These are phyloP conservation scores for Phytophthora uliginosa DNA, from an alignment of 352 stramenopile species.

Conservation along the genomic window DNA sequence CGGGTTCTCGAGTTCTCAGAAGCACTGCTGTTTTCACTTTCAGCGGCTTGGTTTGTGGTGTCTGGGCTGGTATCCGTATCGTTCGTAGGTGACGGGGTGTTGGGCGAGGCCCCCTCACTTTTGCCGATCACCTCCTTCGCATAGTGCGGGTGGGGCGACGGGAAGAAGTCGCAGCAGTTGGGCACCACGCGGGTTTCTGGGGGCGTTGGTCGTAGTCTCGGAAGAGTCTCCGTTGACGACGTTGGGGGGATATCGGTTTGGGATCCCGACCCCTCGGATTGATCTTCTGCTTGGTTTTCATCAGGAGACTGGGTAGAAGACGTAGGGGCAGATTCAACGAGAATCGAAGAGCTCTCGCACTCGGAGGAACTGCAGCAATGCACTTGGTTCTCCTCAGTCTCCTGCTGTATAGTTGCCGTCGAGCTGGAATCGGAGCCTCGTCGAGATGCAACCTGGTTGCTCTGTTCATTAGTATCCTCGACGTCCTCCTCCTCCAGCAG, in stretches of 20 bases:
- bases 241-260: conserved; percentile 13
- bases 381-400: conserved; percentile 17
- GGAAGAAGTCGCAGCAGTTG: conserved; percentile 50
- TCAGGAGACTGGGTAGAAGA: conserved; percentile 19
- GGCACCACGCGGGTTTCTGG: conserved; percentile 28
- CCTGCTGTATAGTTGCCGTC: conserved; percentile 7
- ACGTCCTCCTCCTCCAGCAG: conserved; percentile 17
- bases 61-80: neutral
- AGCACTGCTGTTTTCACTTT: conserved; percentile 9
- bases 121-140: conserved; percentile 40
- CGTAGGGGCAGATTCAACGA: conserved; percentile 9
- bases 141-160: conserved; percentile 44
- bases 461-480: conserved; percentile 4
- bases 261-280: conserved; percentile 9
- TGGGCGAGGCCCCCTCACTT: conserved; percentile 13
- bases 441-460: conserved; percentile 5
- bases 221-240: conserved; percentile 26
- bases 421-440: conserved; percentile 7
- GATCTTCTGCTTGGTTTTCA: conserved; percentile 21
- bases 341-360: conserved; percentile 11
- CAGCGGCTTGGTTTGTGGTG: conserved; percentile 9
- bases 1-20: conserved; percentile 9
- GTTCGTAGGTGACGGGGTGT: conserved; percentile 5
- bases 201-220: conserved; percentile 29
- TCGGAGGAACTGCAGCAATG: conserved; percentile 14